Base-by-base conservation (phyloP, 768 basidiomycete species). In the Tephrocybe sp. region DNA sequence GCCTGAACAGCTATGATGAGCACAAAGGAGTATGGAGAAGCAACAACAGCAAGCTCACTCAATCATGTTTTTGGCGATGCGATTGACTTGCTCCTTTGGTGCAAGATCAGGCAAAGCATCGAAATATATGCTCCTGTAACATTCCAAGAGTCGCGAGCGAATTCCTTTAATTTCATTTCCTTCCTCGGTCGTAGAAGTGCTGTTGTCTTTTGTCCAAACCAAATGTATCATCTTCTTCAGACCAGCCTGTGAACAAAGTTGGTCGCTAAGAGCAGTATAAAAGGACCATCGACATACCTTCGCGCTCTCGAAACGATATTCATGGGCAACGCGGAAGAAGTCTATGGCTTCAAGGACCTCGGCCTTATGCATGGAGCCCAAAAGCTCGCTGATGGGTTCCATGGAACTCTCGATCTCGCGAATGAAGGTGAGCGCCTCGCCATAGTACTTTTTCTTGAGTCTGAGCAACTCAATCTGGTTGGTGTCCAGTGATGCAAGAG, bases 141-240 rank as follows among this genome's bases (percentile, higher is more conserved):
- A 88, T 59, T 98, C 95, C 54, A 99, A 75, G 30, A 98, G 74
- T 27, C 87, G 78, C 40, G 90, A 84, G 4, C 92, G 83, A 50
- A 98, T 78, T 22, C 95, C 93, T 64, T 94, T 94, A 39, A 93
- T 66, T 63, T 94, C 91, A 45, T 76, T 72, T 2, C 75, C 77
- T 42, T 79, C 79, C 57, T 79, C 78, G 3, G 73, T n/a, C n/a
- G n/a, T 66, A n/a, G 81, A 82, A 19, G 80, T 76, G 43, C 71
- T 87, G 61, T 92, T 92, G 61, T 99, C 95, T 64, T 98, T 98
- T 22, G 82, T 80, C 97, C 97, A 98, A 57, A 99, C 91, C 21
- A 99, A 75, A 65, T 98, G 97, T 12, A 99, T 64, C 95, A 98
- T 97, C 61, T 86, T 91, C 73, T 89, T 93, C 61, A 99, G 86